These are phyloP conservation scores for Hydnomerulius pinastri DNA, from an alignment of 768 basidiomycete species.

Conservation along the genomic window DNA sequence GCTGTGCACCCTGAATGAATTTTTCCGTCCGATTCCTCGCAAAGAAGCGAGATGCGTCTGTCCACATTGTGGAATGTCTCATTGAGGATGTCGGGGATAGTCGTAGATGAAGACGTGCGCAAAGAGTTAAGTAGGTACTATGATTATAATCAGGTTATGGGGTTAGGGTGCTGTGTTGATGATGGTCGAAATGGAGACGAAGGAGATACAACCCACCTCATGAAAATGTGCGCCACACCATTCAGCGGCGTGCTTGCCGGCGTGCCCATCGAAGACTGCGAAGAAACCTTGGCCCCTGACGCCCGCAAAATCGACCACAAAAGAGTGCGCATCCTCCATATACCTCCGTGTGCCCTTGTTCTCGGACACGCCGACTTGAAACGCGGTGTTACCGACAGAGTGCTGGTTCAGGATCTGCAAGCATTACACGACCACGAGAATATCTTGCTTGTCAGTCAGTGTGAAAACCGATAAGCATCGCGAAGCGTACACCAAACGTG, in stretches of 20 bases:
- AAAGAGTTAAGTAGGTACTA: slow-evolving; percentile 73
- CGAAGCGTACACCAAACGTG: slow-evolving; percentile 67
- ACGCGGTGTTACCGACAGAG: slow-evolving; percentile 63
- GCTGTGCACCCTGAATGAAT: slow-evolving; percentile 98
- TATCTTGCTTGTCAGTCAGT: neutral
- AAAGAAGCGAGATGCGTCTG: slow-evolving; percentile 74
- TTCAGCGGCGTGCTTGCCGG: slow-evolving; percentile 97
- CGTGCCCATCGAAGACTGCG: slow-evolving; percentile 98
- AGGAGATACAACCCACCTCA: slow-evolving; percentile 50
- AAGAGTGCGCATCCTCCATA: slow-evolving; percentile 98
- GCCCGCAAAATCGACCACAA: slow-evolving; percentile 90
- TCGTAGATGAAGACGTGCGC: slow-evolving; percentile 52
- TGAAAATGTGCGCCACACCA: slow-evolving; percentile 99
- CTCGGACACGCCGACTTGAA: slow-evolving; percentile 67
- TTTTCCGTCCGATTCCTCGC: slow-evolving; percentile 85
- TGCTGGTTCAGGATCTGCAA: slow-evolving; percentile 53
- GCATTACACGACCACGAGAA: neutral
- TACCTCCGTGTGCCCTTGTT: slow-evolving; percentile 88
- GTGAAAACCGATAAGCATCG: neutral
- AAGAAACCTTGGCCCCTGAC: slow-evolving; percentile 97
- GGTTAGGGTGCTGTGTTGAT: slow-evolving; percentile 4
- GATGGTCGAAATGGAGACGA: neutral
- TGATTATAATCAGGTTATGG: slow-evolving; percentile 7
- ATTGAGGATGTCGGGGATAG: slow-evolving; percentile 89
- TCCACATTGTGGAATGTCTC: slow-evolving; percentile 95